Evolutionary conservation across 2,329 filamentous ascomycete genomes (phyloP), one percentile per base, ranked within the genome.

Genomic region (Grosmannia serpens): DNA sequence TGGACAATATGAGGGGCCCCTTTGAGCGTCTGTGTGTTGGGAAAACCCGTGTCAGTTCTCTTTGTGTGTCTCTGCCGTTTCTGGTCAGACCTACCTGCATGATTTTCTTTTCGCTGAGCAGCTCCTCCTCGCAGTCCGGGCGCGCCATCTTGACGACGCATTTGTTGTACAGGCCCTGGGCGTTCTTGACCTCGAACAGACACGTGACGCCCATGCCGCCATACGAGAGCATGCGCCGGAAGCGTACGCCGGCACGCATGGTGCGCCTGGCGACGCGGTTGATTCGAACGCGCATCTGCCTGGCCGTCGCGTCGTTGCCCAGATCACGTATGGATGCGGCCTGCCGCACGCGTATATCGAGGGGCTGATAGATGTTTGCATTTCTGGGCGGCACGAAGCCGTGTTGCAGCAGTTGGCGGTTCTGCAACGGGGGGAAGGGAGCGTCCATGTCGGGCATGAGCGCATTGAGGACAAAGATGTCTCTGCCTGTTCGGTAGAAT

Each of bases 161-260:
- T 55, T 62, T 60, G 58, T 58, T 53, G 53, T 46, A 62, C 53
- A 26, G 56, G 8, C 57, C 55, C 7, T 55, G 47, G 6, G 5
- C 17, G 15, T 49, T 54, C 20, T 47, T 47, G 11, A 46, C 57
- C 52, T 63, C 62, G 33, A 65, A 65, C 17, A 62, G 53, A 13
- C 59, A 56, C 3, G 56, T 54, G 27, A 64, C 11, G 41, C 60
- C 63, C 58, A 59, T 58, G 31, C 61, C 62, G 47, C 63, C 63
- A 6, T 24, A 47, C 7, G 35, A 31, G 9, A 64, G 41, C 7
- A 64, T 22, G 15, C 57, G 58, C 4, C 62, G 59, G 56, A 55
- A 64, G 8, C 61, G 59, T 22, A 64, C 35, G 15, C 61, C 62
- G 13, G 46, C 41, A 22, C 29, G 41, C 27, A 56, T 11, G 22